Percentiles rank a stretch among this genome's conserved stretches.
Conservation (phyloP, 306 rosid species). For the Macrotyloma uniflorum region DNA sequence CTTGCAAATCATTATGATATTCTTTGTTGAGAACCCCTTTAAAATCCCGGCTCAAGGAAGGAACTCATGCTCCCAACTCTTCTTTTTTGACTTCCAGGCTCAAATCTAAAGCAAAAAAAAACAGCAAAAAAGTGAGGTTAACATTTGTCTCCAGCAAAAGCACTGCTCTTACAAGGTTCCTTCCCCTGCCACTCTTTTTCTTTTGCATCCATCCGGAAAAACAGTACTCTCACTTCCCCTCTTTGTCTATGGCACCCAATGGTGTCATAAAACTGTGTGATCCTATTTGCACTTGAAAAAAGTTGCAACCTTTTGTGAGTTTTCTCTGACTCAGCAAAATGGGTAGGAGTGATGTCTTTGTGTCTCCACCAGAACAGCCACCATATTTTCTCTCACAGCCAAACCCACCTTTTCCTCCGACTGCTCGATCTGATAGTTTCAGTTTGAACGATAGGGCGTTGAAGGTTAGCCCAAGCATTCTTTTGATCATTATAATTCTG, state of each 20-base stretch:
- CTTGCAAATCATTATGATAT: conserved; percentile 37
- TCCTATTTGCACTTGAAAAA: conserved; percentile 35
- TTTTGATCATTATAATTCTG: conserved; percentile 72
- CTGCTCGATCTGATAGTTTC: conserved; percentile 49
- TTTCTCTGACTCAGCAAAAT: conserved; percentile 41
- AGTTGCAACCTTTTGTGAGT: conserved; percentile 47
- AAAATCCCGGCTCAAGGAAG: neutral
- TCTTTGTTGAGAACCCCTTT: neutral
- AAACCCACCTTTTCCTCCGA: conserved; percentile 41
- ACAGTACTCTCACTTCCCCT: neutral
- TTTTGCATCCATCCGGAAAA: conserved; percentile 14
- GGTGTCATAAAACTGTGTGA: conserved; percentile 6
- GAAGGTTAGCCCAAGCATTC: conserved; percentile 70
- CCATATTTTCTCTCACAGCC: conserved; percentile 42
- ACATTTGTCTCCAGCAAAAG: conserved; percentile 42
- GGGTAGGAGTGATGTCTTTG: conserved; percentile 34
- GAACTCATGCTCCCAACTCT: conserved; percentile 2
- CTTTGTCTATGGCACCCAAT: conserved; percentile 10
- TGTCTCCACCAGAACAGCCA: conserved; percentile 51
- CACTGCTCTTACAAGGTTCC: conserved; percentile 9
- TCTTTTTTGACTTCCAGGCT: conserved; percentile 39
- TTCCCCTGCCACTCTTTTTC: neutral
- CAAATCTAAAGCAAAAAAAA: neutral
- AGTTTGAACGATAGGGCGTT: conserved; percentile 56
- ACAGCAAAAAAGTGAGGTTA: conserved; percentile 23